Conservation (phyloP, 108 stramenopile species). For the Nitzschia sp. region DNA sequence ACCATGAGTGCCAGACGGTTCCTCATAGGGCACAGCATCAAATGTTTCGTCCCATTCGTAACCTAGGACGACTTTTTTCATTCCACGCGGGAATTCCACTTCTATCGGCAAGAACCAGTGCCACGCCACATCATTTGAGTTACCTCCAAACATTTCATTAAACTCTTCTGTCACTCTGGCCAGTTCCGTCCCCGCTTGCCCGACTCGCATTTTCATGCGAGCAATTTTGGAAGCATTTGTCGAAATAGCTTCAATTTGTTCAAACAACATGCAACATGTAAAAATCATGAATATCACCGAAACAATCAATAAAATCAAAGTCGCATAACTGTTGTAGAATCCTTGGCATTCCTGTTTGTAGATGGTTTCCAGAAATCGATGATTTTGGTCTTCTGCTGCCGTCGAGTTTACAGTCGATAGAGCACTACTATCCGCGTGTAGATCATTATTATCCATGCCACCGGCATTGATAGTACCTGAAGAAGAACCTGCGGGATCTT, state of each 20-base stretch:
- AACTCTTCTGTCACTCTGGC: conserved; percentile 75
- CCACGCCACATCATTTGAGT: conserved; percentile 61
- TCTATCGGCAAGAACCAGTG: conserved; percentile 75
- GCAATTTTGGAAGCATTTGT: conserved; percentile 94
- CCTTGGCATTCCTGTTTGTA: conserved; percentile 29
- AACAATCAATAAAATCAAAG: conserved; percentile 46
- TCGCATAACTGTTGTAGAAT: conserved; percentile 31
- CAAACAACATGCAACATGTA: conserved; percentile 93
- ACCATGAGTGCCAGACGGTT: conserved; percentile 34
- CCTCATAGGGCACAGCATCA: conserved; percentile 52
- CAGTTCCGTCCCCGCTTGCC: conserved; percentile 69
- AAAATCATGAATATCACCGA: conserved; percentile 92
- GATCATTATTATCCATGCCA: background rate
- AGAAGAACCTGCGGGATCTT: background rate
- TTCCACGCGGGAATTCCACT: conserved; percentile 74
- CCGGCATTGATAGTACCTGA: background rate
- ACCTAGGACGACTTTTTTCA: conserved; percentile 75
- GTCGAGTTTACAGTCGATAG: background rate
- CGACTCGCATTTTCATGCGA: conserved; percentile 83
- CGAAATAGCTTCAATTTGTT: conserved; percentile 88
- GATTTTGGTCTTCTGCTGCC: background rate
- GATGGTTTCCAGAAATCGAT: background rate
- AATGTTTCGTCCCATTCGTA: conserved; percentile 71
- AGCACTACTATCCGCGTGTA: background rate
- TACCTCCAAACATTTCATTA: conserved; percentile 94